A percentile compares a stretch with the other conserved stretches of the same genome.
Evolutionary conservation across 768 basidiomycete species (phyloP).

Genomic region (Hygrocybe punicea): DNA sequence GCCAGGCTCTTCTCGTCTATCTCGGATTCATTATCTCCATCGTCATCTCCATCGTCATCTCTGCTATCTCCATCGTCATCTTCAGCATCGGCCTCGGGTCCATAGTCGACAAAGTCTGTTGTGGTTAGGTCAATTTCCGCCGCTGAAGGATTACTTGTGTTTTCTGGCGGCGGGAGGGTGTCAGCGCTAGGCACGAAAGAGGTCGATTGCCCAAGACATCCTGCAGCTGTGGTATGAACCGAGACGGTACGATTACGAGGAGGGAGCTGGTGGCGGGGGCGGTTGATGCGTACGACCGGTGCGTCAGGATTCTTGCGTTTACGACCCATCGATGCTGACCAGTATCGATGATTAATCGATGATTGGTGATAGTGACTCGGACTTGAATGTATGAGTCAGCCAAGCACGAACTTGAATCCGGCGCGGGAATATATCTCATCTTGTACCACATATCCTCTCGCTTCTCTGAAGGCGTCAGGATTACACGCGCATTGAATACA

Average conservation of each 20-base stretch:
- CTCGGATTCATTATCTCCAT: not conserved
- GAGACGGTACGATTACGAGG: not conserved
- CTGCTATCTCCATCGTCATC: too few species aligned
- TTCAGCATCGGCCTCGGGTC: not conserved
- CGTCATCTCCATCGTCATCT: too few species aligned
- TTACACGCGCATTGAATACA: too few species aligned
- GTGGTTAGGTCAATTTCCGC: not conserved
- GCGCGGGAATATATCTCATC: too few species aligned
- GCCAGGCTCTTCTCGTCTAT: not conserved
- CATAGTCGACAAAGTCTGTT: not conserved
- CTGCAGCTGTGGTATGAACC: not conserved
- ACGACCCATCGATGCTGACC: not conserved
- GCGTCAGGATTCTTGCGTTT: not conserved
- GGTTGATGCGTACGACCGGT: not conserved
- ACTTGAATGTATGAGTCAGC: too few species aligned
- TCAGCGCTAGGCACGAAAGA: not conserved
- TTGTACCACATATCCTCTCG: too few species aligned
- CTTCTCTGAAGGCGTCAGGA: too few species aligned
- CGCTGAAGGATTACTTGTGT: not conserved
- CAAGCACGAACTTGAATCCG: too few species aligned
- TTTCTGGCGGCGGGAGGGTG: not conserved
- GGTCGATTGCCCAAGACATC: not conserved
- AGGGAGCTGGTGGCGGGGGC: not conserved
- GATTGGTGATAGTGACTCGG: not conserved
- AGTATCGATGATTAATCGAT: too few species aligned